phyloP scores from a whole-genome alignment of 257 asterid species.

The Catharanthus roseus region DNA sequence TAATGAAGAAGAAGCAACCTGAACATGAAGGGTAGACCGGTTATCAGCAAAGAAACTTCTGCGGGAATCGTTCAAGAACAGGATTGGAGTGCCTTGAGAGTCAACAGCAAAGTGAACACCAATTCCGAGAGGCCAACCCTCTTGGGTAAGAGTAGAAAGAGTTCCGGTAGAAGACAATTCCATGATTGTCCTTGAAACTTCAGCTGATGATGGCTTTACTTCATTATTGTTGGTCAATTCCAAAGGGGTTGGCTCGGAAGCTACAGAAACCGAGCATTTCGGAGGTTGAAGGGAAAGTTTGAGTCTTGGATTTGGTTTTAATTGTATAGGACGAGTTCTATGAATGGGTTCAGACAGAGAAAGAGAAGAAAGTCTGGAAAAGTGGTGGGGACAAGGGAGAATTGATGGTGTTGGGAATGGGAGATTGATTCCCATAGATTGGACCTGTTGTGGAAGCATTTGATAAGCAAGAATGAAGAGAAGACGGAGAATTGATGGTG shows the following conservation, averaged over 20 bases:
- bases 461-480: neutral
- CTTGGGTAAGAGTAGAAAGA: constrained; percentile 54
- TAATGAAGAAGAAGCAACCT: constrained; percentile 33
- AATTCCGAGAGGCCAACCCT: constrained; percentile 71
- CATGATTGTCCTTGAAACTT: constrained; percentile 72
- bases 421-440: constrained; percentile 26
- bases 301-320: constrained; percentile 18
- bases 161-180: constrained; percentile 75
- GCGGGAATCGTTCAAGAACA: constrained; percentile 46
- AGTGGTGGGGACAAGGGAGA: constrained; percentile 32
- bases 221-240: constrained; percentile 26
- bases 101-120: constrained; percentile 86
- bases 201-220: constrained; percentile 64
- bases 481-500: too few species aligned
- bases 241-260: constrained; percentile 47
- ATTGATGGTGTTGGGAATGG: constrained; percentile 38
- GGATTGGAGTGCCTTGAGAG: constrained; percentile 59
- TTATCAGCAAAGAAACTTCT: constrained; percentile 29
- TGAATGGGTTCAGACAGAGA: constrained; percentile 16
- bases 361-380: constrained; percentile 20
- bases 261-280: constrained; percentile 60
- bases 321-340: constrained; percentile 19
- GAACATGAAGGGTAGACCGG: constrained; percentile 72
- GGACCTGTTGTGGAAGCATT: constrained; percentile 63
- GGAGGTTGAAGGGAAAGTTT: constrained; percentile 26